Evolutionary conservation across 208 protist genomes (phyloP).

Genomic region (Acanthamoeba royreba): DNA sequence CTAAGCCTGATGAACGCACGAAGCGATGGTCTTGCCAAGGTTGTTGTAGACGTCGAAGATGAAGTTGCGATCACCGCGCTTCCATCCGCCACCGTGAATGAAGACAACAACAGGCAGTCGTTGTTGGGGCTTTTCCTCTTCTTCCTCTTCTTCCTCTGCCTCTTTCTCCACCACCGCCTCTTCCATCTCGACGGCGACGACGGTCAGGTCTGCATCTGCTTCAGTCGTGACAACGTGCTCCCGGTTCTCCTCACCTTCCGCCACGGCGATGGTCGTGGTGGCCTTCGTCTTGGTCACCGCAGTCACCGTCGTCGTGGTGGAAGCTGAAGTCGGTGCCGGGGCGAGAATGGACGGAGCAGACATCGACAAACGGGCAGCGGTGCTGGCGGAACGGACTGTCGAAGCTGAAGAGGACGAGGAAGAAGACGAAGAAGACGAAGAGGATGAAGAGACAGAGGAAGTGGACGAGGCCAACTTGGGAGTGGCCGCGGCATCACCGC

Average conservation of each 20-base stretch:
- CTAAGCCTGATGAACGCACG: background rate
- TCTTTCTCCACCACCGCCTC: no score
- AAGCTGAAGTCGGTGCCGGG: background rate
- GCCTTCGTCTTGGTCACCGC: background rate
- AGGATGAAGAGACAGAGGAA: background rate
- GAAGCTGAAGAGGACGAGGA: no score
- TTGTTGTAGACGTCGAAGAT: background rate
- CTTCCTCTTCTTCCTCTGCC: background rate
- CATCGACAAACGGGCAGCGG: no score
- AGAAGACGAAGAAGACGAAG: no score
- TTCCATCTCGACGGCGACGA: background rate
- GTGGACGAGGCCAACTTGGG: background rate
- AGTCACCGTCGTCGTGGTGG: background rate
- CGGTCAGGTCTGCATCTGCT: no score
- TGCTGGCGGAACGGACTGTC: no score
- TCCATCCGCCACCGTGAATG: slow-evolving; percentile 6
- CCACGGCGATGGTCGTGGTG: background rate
- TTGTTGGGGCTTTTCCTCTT: background rate
- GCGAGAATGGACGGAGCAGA: background rate
- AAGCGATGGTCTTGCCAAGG: background rate
- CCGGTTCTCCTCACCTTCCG: background rate
- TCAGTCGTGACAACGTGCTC: no score
- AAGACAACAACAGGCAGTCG: background rate
- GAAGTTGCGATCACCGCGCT: slow-evolving; percentile 5
- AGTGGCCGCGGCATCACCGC: no score